These are phyloP conservation scores for Rhizomucor pusillus DNA, from an alignment of 371 early-diverging fungal species.

Conservation along the genomic window DNA sequence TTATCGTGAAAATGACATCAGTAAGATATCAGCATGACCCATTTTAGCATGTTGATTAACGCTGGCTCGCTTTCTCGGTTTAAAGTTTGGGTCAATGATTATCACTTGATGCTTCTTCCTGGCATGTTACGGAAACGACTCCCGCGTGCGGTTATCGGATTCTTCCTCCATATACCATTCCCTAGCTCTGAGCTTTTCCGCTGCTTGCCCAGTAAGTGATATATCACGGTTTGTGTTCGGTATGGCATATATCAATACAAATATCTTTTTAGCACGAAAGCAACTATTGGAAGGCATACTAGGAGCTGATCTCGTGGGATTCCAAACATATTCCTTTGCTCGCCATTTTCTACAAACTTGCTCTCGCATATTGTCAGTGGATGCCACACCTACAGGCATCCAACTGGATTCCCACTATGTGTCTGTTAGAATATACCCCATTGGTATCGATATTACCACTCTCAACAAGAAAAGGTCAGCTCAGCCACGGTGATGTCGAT, in stretches of 20 bases:
- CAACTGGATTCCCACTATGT: conserved; percentile 80
- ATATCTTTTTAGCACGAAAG: conserved; percentile 62
- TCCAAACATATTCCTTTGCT: conserved; percentile 96
- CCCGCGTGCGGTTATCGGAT: conserved; percentile 86
- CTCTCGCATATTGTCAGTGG: conserved; percentile 85
- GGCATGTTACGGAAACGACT: conserved; percentile 77
- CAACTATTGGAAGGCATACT: conserved; percentile 92
- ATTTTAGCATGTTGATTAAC: conserved; percentile 60
- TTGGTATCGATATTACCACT: conserved; percentile 89
- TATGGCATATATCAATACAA: not conserved
- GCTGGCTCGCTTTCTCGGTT: not conserved
- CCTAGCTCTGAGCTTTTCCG: conserved; percentile 95
- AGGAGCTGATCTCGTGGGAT: conserved; percentile 87
- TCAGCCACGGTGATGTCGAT: not conserved
- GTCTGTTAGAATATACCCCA: conserved; percentile 95
- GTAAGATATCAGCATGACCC: conserved; percentile 93
- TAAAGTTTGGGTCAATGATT: conserved; percentile 97
- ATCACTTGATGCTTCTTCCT: conserved; percentile 94
- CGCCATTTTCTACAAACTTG: conserved; percentile 94
- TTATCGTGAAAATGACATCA: conserved; percentile 80
- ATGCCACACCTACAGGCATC: conserved; percentile 84
- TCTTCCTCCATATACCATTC: conserved; percentile 98
- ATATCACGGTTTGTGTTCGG: not conserved
- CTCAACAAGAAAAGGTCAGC: conserved; percentile 57
- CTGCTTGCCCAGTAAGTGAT: conserved; percentile 80